Conservation (phyloP, 352 stramenopile species). For the Pythium biforme region DNA sequence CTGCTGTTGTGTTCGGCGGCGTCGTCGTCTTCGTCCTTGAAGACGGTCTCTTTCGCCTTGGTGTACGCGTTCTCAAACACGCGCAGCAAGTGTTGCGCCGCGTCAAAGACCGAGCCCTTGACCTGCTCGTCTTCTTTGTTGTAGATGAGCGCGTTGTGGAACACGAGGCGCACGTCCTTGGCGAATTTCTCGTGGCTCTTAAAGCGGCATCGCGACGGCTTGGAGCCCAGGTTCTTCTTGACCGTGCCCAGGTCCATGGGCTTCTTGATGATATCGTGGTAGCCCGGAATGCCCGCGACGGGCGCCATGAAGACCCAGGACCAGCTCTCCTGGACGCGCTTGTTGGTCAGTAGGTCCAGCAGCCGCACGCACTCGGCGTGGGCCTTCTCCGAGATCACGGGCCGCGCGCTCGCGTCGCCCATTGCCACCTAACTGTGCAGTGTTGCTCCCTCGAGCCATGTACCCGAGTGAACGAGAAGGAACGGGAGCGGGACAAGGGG, state of each 20-base stretch:
- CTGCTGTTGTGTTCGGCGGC: slow-evolving; percentile 23
- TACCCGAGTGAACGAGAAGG: slow-evolving; percentile 10
- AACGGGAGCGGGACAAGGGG: not conserved
- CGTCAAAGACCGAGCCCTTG: slow-evolving; percentile 76
- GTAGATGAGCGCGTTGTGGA: slow-evolving; percentile 79
- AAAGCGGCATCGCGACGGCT: slow-evolving; percentile 83
- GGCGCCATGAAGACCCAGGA: slow-evolving; percentile 86
- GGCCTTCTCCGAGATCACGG: slow-evolving; percentile 67
- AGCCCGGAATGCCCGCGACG: slow-evolving; percentile 60
- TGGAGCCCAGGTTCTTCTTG: slow-evolving; percentile 68
- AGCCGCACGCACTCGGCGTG: slow-evolving; percentile 81
- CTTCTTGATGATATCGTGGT: slow-evolving; percentile 75
- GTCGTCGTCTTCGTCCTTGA: slow-evolving; percentile 34
- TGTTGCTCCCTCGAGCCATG: slow-evolving; percentile 9
- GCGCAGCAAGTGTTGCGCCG: slow-evolving; percentile 71
- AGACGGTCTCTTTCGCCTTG: slow-evolving; percentile 67
- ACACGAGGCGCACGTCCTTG: slow-evolving; percentile 77
- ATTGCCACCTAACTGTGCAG: not conserved
- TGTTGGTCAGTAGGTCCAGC: slow-evolving; percentile 76
- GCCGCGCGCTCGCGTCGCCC: slow-evolving; percentile 4
- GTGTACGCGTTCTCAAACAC: slow-evolving; percentile 84
- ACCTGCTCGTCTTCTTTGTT: slow-evolving; percentile 78
- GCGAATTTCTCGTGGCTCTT: slow-evolving; percentile 84
- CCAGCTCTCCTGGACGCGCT: slow-evolving; percentile 82
- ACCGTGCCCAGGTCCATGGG: slow-evolving; percentile 83